Evolutionary conservation across 441 rosid genomes (phyloP).

Genomic region (Adansonia rubrostipa): DNA sequence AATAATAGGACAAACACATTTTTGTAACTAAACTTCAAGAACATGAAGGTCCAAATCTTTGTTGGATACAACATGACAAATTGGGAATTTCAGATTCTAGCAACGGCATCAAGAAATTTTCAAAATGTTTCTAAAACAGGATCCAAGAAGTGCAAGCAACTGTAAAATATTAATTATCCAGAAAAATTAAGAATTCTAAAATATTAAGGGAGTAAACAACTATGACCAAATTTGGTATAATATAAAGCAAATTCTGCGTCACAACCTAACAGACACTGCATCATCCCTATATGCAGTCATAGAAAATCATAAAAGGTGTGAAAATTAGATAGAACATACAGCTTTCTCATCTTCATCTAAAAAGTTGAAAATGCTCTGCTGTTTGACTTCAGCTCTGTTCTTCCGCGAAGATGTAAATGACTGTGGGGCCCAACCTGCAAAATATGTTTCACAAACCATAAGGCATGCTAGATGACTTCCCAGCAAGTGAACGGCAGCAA

Average conservation of each 20-base stretch:
- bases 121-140: neutral
- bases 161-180: neutral
- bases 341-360: conserved; percentile 94
- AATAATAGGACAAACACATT: conserved; percentile 7
- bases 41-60: conserved; percentile 9
- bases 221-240: neutral
- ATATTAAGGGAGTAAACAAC: conserved; percentile 10
- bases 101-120: neutral
- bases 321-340: conserved; percentile 47
- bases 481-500: conserved; percentile 5
- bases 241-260: neutral
- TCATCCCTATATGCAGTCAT: neutral
- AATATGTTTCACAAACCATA: conserved; percentile 26
- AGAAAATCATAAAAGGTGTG: conserved; percentile 17
- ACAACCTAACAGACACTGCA: neutral
- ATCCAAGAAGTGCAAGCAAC: neutral
- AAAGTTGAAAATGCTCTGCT: conserved; percentile 81
- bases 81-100: neutral
- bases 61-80: neutral
- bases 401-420: conserved; percentile 89
- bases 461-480: conserved; percentile 26
- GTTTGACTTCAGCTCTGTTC: conserved; percentile 87
- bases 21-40: conserved; percentile 11
- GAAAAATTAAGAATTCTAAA: neutral
- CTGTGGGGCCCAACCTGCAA: conserved; percentile 91